Base-by-base conservation (phyloP, 1,139 yeast species). In the Kodamaea ohmeri region DNA sequence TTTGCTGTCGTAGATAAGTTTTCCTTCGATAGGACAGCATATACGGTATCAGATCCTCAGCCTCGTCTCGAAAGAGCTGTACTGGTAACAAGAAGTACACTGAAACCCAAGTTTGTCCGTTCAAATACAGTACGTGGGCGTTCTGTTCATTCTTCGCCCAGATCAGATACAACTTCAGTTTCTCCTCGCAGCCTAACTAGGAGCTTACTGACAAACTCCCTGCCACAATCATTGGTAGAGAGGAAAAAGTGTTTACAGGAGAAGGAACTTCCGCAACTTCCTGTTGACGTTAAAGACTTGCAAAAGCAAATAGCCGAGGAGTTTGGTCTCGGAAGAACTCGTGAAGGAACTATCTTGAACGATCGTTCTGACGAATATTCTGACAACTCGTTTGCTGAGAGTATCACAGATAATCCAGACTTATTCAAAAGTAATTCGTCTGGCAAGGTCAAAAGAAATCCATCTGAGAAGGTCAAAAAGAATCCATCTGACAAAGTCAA, bases 181-280 rank as follows among this genome's bases (percentile, higher is more conserved):
- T 27, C 18, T 9, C 11, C 18, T 5, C 18, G 6, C 16, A 29
- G 32, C 16, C 19, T 19, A 4, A 16, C 25, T 3, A 6, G 32
- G n/a, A 29, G 32, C 12, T 5, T 16, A 8, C 32, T 29, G 32
- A 29, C 32, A 9, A 6, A 18, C 15, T 29, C 32, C 4, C 32
- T 29, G 32, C 26, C 34, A 6, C 15, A 9, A 21, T 19, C 34
- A 13, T 31, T 5, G 19, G 7, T 31, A 12, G 25, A 31, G 4
- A 8, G 8, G 12, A 28, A n/a, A 17, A 20, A 9, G 9, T 6
- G 8, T 7, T 20, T 20, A 6, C 8, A 19, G 11, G 15, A 29
- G 5, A 31, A 31, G 19, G 34, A 31, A 4, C 15, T 31, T 17
- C 34, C 34, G 7, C 26, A 19, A 14, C 16, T 29, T 16, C 32